Conservation (phyloP, 495 filamentous ascomycete genomes). For the Neurospora sp. region DNA sequence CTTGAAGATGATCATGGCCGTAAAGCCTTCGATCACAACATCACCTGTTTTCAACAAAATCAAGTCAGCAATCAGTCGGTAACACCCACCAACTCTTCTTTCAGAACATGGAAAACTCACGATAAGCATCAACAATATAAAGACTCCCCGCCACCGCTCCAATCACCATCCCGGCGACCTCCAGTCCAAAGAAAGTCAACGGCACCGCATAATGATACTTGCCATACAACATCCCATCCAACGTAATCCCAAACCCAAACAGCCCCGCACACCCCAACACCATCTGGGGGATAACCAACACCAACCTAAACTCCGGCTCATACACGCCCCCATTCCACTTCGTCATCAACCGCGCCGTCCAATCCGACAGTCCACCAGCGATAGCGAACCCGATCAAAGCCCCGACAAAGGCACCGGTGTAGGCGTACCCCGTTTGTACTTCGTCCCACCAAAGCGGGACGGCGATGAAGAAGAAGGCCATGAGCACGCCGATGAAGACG, state of each 20-base stretch:
- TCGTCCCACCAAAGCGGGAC: conserved; percentile 75
- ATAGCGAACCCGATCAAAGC: conserved; percentile 67
- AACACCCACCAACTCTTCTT: not conserved
- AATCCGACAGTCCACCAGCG: conserved; percentile 66
- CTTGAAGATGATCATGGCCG: conserved; percentile 80
- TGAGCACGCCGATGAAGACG: conserved; percentile 81
- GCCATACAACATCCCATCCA: conserved; percentile 36
- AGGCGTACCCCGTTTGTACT: conserved; percentile 78
- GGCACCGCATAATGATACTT: conserved; percentile 64
- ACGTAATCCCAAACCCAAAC: conserved; percentile 71
- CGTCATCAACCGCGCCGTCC: conserved; percentile 58
- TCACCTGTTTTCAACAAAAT: conserved; percentile 41
- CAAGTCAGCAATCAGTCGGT: not conserved
- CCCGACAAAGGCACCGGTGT: conserved; percentile 78
- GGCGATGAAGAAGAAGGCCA: conserved; percentile 72
- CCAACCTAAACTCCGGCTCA: conserved; percentile 82
- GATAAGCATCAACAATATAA: conserved; percentile 93
- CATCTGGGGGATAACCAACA: conserved; percentile 72
- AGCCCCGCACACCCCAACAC: conserved; percentile 69
- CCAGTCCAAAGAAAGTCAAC: conserved; percentile 65
- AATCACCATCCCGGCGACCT: conserved; percentile 82
- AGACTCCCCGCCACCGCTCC: conserved; percentile 76
- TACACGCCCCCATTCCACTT: conserved; percentile 68
- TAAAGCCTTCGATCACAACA: conserved; percentile 85
- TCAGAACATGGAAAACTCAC: conserved; percentile 37